Percentiles rank a stretch among this genome's conserved stretches.
These are phyloP conservation scores for Aspergillus fumigatus DNA, from an alignment of 2,329 filamentous ascomycete genomes.

Conservation along the genomic window DNA sequence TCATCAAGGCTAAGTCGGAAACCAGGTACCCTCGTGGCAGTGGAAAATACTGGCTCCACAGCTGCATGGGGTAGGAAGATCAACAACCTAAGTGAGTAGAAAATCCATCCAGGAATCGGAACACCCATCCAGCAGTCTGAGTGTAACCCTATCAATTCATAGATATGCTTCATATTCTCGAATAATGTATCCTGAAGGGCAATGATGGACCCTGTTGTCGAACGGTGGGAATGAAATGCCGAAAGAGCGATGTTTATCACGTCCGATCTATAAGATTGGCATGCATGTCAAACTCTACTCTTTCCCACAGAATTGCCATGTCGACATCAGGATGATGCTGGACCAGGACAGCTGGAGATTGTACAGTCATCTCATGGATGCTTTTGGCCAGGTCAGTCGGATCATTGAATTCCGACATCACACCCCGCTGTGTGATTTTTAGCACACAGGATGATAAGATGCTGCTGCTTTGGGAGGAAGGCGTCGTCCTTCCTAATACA, in stretches of 20 bases:
- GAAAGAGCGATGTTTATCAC: neutral
- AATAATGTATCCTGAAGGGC: neutral
- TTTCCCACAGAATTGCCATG: neutral
- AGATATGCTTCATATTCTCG: neutral
- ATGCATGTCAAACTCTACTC: neutral
- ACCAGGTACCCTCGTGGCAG: conserved; percentile 5
- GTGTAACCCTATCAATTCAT: neutral
- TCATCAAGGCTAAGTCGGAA: conserved; percentile 1
- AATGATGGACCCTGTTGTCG: neutral
- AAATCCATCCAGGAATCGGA: neutral
- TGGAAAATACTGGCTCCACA: neutral
- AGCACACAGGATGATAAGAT: neutral
- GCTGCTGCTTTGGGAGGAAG: neutral
- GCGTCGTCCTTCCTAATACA: neutral
- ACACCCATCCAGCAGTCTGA: neutral
- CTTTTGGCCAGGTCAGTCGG: neutral
- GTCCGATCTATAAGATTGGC: neutral
- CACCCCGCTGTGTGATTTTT: neutral
- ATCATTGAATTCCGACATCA: neutral
- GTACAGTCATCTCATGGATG: neutral
- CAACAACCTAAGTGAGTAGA: neutral
- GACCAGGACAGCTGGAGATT: neutral
- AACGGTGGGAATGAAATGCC: neutral
- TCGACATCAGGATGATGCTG: neutral
- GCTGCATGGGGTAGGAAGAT: neutral